Base-by-base conservation (phyloP, 306 rosid genomes). In the Acacia acuminata region DNA sequence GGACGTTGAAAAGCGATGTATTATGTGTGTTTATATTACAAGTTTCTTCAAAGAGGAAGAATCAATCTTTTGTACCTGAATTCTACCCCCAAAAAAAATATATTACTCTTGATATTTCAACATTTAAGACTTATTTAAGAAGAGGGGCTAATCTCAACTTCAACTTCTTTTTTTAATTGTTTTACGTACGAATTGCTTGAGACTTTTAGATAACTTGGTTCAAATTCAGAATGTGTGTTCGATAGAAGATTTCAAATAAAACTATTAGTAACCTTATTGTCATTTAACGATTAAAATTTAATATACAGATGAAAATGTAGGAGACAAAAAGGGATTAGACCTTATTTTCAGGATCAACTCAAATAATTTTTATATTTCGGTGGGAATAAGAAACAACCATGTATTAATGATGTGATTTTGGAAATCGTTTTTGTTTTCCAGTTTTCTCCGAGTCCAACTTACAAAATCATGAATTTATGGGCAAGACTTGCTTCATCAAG, bases 181-280 rank as follows among this genome's bases (percentile, higher is more conserved):
- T 71, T 44, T 71, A 4, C 4, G 11, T 43, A 3, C 12, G 36
- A 71, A n/a, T 10, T 72, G 9, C 30, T 14, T 10, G 36, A 47
- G 8, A 25, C 34, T 45, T 73, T 43, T 47, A 48, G 77, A 73
- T 25, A 48, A 3, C 63, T 32, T 24, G 20, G 17, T 48, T 10
- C 12, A 73, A 73, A 48, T 73, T 73, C 58, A 71, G 66, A 58
- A 16, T 8, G 36, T 22, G 20, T 10, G 72, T 82, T 70, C 36
- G 77, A 82, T 69, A 68, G 36, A 68, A 56, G 63, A 56, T 45
- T 70, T 67, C 13, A 67, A 69, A 40, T 75, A 53, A 48, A 4
- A 19, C 3, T 65, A 15, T 58, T 14, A 15, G 27, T 14, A 75
- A 40, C 30, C 24, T 15, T 64, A 7, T 73, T 43, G 47, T 8